phyloP scores from a whole-genome alignment of 768 basidiomycete species.

The Phaeolepiota aurea region DNA sequence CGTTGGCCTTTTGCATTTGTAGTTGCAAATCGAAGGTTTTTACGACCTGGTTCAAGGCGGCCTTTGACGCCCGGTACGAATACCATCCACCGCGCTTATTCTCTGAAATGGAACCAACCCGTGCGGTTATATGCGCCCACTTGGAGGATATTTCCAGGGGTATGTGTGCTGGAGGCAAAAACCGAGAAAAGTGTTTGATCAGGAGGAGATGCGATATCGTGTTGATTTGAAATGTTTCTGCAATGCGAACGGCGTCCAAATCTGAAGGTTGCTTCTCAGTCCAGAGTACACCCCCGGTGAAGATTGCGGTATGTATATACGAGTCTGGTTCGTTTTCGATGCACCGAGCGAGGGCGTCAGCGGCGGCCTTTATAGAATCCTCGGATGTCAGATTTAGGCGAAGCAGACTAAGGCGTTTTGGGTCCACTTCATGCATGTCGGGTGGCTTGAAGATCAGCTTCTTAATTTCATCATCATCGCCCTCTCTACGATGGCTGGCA shows the following conservation, averaged over 20 bases:
- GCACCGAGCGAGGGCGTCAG: slow-evolving; percentile 26
- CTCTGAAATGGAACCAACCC: slow-evolving; percentile 51
- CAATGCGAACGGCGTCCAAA: slow-evolving; percentile 29
- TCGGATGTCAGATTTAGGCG: slow-evolving; percentile 45
- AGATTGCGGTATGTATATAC: slow-evolving; percentile 45
- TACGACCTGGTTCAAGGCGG: slow-evolving; percentile 55
- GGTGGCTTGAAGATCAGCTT: slow-evolving; percentile 30
- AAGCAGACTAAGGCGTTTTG: slow-evolving; percentile 35
- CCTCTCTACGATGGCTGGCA: slow-evolving; percentile 39
- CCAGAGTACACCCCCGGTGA: slow-evolving; percentile 45
- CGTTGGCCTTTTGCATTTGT: slow-evolving; percentile 32
- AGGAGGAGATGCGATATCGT: slow-evolving; percentile 51
- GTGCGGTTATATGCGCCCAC: slow-evolving; percentile 55
- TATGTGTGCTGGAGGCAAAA: slow-evolving; percentile 29
- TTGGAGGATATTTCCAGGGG: slow-evolving; percentile 27
- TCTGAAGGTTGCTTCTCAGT: slow-evolving; percentile 48
- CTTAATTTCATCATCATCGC: slow-evolving; percentile 24
- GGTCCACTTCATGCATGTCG: slow-evolving; percentile 28
- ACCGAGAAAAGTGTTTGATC: slow-evolving; percentile 55
- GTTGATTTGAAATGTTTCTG: slow-evolving; percentile 46
- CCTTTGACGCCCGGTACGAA: slow-evolving; percentile 54
- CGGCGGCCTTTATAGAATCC: slow-evolving; percentile 39
- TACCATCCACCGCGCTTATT: slow-evolving; percentile 55
- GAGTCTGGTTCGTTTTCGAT: slow-evolving; percentile 23
- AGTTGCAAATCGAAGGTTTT: slow-evolving; percentile 53